Evolutionary conservation across 345 rosid species (phyloP), one percentile per base, ranked within the genome.

Genomic region (Xanthoceras sorbifolium): DNA sequence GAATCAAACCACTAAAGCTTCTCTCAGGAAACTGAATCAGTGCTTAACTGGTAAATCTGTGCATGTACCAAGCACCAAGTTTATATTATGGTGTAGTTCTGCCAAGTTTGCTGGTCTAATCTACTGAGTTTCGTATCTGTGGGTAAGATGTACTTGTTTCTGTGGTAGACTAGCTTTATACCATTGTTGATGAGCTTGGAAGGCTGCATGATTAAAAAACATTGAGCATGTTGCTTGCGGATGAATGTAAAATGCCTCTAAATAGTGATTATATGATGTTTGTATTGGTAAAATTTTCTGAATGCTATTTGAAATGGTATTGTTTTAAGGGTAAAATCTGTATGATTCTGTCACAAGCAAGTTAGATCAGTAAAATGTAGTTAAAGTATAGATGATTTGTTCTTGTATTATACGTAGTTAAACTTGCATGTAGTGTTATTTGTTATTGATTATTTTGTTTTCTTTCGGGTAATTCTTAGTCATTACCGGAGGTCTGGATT

Each of bases 401-500:
- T 25, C 25, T 40, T 7, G 3, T 52, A 54, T 54, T 54, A 23
- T 79, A 67, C 59, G 44, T 40, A 26, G 18, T 71, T 23, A 64
- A 71, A 64, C 62, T 11, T 59, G 42, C 44, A 68, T 28, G 26
- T 67, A 12, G 2, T 59, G n/a, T 31, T 44, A 29, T 60, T 44
- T 71, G 26, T 14, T 48, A 22, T 40, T 34, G 0, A 59, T 25
- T 64, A 29, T 26, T 7, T 36, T 64, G 36, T 55, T 61, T 73
- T 22, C 12, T 63, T 76, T 4, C 73, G 25, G 12, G 46, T 38
- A 28, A 14, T 74, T 75, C 52, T 61, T 92, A 93, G 98, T 88
- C 76, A 78, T 95, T 67, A 87, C 94, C 64, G 98, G 96, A 75
- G 99, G 99, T 73, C 90, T 95, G 69, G 98, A 95, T 86, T 89